Base-by-base conservation (phyloP, 768 basidiomycete genomes). In the Collybia sordida region DNA sequence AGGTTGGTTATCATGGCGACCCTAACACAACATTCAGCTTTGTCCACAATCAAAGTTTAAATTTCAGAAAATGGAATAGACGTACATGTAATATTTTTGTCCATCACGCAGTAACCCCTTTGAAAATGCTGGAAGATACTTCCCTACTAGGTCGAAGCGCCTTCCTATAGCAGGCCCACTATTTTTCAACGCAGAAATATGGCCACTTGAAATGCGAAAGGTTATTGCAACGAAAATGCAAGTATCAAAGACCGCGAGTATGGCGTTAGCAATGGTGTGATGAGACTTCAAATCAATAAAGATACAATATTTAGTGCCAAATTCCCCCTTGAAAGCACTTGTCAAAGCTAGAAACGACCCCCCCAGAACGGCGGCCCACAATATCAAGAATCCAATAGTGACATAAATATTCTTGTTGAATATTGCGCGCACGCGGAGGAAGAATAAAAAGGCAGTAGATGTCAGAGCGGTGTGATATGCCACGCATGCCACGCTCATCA, bases 211-310 rank as follows among this genome's bases (percentile, higher is more conserved):
- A 50, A 47, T 47, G 40, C 50, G 57, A 55, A 47, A 67, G 0
- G 66, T 67, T 31, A 72, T 65, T 4, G 63, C 67, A 5, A 72
- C 24, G 48, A 69, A 70, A 9, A 73, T 60, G 15, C 61, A 58
- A 1, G 67, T 63, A 42, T 68, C 68, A 40, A 61, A 58, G 37
- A 62, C 28, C 1, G 64, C 42, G 0, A 60, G 53, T 1, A 57
- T 54, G 24, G 70, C 14, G 31, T 56, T 0, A 58, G 49, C 1
- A 56, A 50, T 2, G 58, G 61, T 3, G 57, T 50, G 3, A 55
- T 56, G 50, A 12, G 43, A 41, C 25, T 58, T 45, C 6, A 68
- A 43, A 14, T 45, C 45, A 8, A 57, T 57, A 35, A 54, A 56
- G 6, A 65, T 55, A 47, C 71, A 72, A 37, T 66, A 62, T 19